Evolutionary conservation across 768 basidiomycete species (phyloP).

Genomic region (Russula ochroleuca): DNA sequence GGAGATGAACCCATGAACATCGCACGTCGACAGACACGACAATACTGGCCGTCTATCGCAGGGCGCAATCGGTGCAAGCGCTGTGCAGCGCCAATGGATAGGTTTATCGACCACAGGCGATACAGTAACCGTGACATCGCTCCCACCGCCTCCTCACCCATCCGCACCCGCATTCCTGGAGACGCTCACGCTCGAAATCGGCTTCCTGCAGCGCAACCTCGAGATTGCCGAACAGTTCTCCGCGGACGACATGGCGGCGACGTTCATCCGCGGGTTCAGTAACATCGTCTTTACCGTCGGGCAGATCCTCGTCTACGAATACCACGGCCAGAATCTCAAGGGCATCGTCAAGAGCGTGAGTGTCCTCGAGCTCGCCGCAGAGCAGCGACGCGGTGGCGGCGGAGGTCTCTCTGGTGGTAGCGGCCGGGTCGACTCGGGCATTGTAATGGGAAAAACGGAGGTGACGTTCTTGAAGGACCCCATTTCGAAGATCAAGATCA

Average conservation of each 20-base stretch:
- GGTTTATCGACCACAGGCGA: constrained; percentile 78
- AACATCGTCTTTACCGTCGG: constrained; percentile 66
- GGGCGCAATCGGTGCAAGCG: constrained; percentile 71
- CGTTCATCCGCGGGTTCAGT: constrained; percentile 70
- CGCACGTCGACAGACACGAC: constrained; percentile 56
- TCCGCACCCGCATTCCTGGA: constrained; percentile 60
- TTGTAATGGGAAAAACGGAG: constrained; percentile 90
- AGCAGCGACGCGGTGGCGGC: constrained; percentile 45
- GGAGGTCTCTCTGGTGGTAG: not conserved
- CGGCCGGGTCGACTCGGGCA: constrained; percentile 47
- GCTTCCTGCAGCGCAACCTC: constrained; percentile 51
- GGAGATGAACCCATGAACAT: not conserved
- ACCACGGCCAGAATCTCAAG: constrained; percentile 78
- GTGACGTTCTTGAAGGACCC: constrained; percentile 83
- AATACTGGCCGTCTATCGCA: constrained; percentile 65
- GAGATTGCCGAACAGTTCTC: constrained; percentile 71
- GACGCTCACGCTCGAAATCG: constrained; percentile 75
- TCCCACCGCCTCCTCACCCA: constrained; percentile 45
- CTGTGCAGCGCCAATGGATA: constrained; percentile 84
- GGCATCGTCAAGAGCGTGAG: constrained; percentile 58
- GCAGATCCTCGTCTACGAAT: constrained; percentile 80
- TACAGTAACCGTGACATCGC: constrained; percentile 60
- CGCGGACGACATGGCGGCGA: constrained; percentile 77
- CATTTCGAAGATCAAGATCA: constrained; percentile 79
- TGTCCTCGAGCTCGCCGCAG: constrained; percentile 57